Conservation (phyloP, 768 basidiomycete species). For the Rhodosporidiobolus sp. region DNA sequence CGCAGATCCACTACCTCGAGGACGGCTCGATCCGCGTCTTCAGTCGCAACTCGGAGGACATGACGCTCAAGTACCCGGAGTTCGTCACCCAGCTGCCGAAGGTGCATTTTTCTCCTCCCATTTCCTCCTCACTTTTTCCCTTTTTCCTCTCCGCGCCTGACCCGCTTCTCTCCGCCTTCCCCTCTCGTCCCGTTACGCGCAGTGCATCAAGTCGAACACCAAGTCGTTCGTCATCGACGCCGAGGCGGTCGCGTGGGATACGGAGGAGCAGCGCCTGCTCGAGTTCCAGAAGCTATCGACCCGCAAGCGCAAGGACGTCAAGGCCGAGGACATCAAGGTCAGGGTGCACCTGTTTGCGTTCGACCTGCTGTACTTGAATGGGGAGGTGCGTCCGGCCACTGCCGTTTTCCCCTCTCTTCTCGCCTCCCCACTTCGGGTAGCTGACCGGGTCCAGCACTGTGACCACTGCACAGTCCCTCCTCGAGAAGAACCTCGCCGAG, state of each 20-base stretch:
- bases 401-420: not conserved
- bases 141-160: not conserved
- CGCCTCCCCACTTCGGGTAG: not conserved
- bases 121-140: not conserved
- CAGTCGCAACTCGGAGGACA: constrained; percentile 89
- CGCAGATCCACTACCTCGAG: constrained; percentile 73
- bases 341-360: constrained; percentile 95
- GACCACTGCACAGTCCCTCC: constrained; percentile 61
- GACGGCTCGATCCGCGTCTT: constrained; percentile 86
- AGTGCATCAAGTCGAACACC: constrained; percentile 77
- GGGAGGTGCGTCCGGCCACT: constrained; percentile 63
- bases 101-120: constrained; percentile 53
- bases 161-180: not conserved
- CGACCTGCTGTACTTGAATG: constrained; percentile 92
- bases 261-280: constrained; percentile 60
- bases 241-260: constrained; percentile 96
- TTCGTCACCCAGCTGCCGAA: constrained; percentile 87
- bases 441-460: not conserved
- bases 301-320: constrained; percentile 95
- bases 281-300: constrained; percentile 96
- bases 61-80: constrained; percentile 99
- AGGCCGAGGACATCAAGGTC: constrained; percentile 94
- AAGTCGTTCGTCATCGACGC: constrained; percentile 91
- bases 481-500: constrained; percentile 69
- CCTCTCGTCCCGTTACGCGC: not conserved